Evolutionary conservation across 2,329 filamentous ascomycete genomes (phyloP).

Genomic region (Fusarium incarnatum): DNA sequence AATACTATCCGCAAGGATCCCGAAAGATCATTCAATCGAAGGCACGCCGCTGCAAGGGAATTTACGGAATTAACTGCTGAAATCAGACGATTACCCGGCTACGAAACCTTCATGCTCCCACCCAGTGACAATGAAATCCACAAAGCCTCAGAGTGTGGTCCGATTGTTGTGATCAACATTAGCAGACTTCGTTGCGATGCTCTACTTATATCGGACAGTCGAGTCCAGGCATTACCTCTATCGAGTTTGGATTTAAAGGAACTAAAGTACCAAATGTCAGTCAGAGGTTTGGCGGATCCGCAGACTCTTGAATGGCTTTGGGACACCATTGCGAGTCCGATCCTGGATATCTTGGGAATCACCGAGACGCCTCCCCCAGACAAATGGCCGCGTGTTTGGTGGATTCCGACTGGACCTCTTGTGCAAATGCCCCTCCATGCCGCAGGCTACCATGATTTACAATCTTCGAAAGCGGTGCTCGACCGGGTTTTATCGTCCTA

Average conservation of each 20-base stretch:
- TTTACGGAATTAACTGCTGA: background rate
- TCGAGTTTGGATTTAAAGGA: background rate
- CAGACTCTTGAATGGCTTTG: slow-evolving; percentile 1
- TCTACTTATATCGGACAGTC: background rate
- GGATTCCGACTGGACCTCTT: background rate
- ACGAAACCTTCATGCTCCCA: background rate
- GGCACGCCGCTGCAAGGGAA: background rate
- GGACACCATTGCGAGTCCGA: background rate
- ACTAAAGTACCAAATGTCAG: background rate
- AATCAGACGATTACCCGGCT: background rate
- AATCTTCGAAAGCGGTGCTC: fast-evolving
- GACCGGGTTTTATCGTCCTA: background rate
- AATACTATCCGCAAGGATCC: background rate
- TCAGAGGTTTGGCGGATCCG: background rate
- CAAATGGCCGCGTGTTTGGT: background rate
- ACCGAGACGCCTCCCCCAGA: fast-evolving
- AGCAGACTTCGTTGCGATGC: background rate
- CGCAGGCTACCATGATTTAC: background rate
- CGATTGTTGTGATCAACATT: background rate
- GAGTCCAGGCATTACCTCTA: background rate
- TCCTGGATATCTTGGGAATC: background rate
- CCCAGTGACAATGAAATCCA: background rate
- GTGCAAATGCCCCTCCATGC: background rate
- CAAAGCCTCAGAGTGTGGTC: background rate
- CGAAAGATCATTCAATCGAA: background rate